These are phyloP conservation scores for Russula abietina DNA, from an alignment of 768 basidiomycete genomes.

Conservation along the genomic window DNA sequence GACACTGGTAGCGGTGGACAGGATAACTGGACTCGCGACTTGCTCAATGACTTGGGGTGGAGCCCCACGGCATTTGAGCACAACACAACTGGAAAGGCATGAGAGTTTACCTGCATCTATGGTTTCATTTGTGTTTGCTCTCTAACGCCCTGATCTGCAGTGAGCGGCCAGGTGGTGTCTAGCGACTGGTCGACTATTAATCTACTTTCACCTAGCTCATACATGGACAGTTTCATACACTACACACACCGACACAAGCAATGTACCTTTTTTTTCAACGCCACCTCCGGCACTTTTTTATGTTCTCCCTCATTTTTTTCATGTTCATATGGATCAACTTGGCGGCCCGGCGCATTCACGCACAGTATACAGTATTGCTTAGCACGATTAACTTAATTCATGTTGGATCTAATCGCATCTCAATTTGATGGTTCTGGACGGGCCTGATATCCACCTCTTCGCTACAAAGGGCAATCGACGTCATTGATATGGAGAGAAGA, in stretches of 20 bases:
- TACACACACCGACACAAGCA: slow-evolving; percentile 7
- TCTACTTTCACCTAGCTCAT: not conserved
- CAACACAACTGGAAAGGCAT: not conserved
- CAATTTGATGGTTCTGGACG: not conserved
- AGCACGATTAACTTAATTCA: slow-evolving; percentile 20
- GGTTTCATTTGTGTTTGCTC: slow-evolving; percentile 6
- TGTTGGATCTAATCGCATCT: not conserved
- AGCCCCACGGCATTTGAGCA: slow-evolving; percentile 13
- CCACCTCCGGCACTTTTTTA: not conserved
- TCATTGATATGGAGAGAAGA: slow-evolving; percentile 7
- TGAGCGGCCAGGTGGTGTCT: not conserved
- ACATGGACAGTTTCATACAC: not conserved
- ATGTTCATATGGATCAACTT: slow-evolving; percentile 17
- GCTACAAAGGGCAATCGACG: slow-evolving; percentile 3
- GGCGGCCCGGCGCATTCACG: slow-evolving; percentile 15
- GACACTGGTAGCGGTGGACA: slow-evolving; percentile 21
- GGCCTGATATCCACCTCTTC: not conserved
- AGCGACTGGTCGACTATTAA: not conserved
- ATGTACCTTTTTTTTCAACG: slow-evolving; percentile 3
- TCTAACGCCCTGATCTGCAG: not conserved
- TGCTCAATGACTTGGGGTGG: slow-evolving; percentile 49
- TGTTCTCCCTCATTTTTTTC: slow-evolving; percentile 2
- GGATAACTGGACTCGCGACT: slow-evolving; percentile 71
- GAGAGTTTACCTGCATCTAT: slow-evolving; percentile 6
- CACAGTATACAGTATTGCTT: slow-evolving; percentile 18